Evolutionary conservation across 2,329 filamentous ascomycete species (phyloP).

Genomic region (Fusarium sp.): DNA sequence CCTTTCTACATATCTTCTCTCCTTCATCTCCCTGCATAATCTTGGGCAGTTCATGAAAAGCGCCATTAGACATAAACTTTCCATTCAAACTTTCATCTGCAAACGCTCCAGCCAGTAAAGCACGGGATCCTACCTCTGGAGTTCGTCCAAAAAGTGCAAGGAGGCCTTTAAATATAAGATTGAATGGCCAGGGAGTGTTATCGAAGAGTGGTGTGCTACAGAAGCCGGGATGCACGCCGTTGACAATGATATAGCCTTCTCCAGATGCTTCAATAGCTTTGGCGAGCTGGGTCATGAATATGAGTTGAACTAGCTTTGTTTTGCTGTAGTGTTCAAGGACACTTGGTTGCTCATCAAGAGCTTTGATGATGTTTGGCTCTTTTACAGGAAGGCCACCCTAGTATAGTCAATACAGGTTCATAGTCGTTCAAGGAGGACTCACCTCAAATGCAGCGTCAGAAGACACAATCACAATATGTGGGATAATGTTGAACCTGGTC

Average conservation of each 20-base stretch:
- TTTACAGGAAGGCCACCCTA: slow-evolving; percentile 48
- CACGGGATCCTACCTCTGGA: slow-evolving; percentile 52
- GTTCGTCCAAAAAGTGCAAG: slow-evolving; percentile 46
- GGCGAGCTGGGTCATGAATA: slow-evolving; percentile 47
- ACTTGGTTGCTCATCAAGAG: slow-evolving; percentile 41
- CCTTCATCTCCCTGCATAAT: slow-evolving; percentile 49
- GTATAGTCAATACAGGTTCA: background rate
- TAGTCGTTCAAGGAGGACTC: background rate
- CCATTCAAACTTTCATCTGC: slow-evolving; percentile 52
- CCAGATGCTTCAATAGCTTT: slow-evolving; percentile 42
- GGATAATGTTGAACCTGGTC: slow-evolving; percentile 43
- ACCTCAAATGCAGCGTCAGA: slow-evolving; percentile 47
- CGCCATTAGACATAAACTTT: slow-evolving; percentile 50
- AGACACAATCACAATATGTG: slow-evolving; percentile 51
- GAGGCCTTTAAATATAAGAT: slow-evolving; percentile 22
- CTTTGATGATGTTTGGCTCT: slow-evolving; percentile 46
- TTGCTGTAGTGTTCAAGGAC: slow-evolving; percentile 40
- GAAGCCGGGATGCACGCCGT: slow-evolving; percentile 52
- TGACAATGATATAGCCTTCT: slow-evolving; percentile 50
- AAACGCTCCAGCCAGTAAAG: slow-evolving; percentile 50
- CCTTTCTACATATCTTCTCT: slow-evolving; percentile 45
- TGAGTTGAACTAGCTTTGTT: slow-evolving; percentile 46
- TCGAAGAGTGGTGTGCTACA: slow-evolving; percentile 54
- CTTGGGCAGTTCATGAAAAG: slow-evolving; percentile 34
- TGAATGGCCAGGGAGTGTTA: slow-evolving; percentile 43